These are phyloP conservation scores for Aspergillus fumigatiaffinis DNA, from an alignment of 2,329 filamentous ascomycete species.

Conservation along the genomic window DNA sequence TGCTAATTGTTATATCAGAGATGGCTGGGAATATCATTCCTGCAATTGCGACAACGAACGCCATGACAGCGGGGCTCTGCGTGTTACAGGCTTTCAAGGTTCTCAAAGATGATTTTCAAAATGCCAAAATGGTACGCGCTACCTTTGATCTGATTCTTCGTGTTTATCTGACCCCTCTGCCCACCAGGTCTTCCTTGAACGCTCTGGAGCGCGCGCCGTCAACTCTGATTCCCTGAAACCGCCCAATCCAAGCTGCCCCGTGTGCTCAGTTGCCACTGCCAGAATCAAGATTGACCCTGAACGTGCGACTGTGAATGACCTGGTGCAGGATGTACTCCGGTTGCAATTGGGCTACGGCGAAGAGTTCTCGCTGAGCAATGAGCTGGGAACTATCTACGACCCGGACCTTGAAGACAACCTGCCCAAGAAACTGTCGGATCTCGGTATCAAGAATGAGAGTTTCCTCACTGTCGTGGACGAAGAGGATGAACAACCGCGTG, in stretches of 20 bases:
- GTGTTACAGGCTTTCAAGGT: slow-evolving; percentile 93
- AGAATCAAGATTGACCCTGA: slow-evolving; percentile 65
- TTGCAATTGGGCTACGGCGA: slow-evolving; percentile 70
- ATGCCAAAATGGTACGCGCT: slow-evolving; percentile 65
- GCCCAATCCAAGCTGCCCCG: slow-evolving; percentile 78
- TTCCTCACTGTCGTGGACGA: slow-evolving; percentile 84
- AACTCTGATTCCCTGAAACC: slow-evolving; percentile 52
- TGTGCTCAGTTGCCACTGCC: slow-evolving; percentile 72
- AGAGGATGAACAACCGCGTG: slow-evolving; percentile 63
- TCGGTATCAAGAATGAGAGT: slow-evolving; percentile 68
- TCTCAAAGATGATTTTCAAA: slow-evolving; percentile 64
- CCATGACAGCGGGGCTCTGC: slow-evolving; percentile 88
- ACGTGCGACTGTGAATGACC: slow-evolving; percentile 69
- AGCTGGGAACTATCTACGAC: slow-evolving; percentile 79
- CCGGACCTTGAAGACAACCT: slow-evolving; percentile 85
- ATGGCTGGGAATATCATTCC: slow-evolving; percentile 99
- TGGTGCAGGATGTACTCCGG: slow-evolving; percentile 72
- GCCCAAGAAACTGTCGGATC: slow-evolving; percentile 69
- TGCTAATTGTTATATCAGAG: slow-evolving; percentile 47
- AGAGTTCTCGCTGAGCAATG: slow-evolving; percentile 74
- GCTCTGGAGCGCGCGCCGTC: slow-evolving; percentile 56
- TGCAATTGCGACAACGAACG: slow-evolving; percentile 96
- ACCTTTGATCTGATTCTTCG: background rate
- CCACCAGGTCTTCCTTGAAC: slow-evolving; percentile 70
- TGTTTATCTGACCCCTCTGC: background rate